Percentiles rank a stretch among this genome's conserved stretches.
Conservation (phyloP, 805 yeast genomes). For the Schizosaccharomyces japonicus region DNA sequence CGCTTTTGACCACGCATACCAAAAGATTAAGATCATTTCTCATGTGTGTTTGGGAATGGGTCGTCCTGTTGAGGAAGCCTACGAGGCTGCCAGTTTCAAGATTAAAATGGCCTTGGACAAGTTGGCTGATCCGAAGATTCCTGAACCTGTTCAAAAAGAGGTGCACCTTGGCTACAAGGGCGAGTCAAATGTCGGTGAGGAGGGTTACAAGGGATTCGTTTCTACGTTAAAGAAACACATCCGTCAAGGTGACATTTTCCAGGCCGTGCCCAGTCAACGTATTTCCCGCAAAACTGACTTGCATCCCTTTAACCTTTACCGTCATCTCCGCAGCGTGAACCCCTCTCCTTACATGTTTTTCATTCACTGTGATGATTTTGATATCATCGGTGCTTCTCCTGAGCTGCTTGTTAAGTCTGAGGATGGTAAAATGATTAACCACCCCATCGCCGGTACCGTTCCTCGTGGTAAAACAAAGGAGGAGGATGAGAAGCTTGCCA, state of each 20-base stretch:
- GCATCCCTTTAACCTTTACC: constrained; percentile 89
- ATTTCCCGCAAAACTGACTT: constrained; percentile 83
- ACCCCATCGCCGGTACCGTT: constrained; percentile 95
- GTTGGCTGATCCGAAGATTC: constrained; percentile 17
- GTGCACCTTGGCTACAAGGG: constrained; percentile 33
- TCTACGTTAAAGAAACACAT: constrained; percentile 53
- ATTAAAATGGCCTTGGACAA: constrained; percentile 27
- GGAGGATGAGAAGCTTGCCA: constrained; percentile 73
- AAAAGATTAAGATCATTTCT: constrained; percentile 71
- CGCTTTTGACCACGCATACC: constrained; percentile 85
- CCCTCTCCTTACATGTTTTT: constrained; percentile 95
- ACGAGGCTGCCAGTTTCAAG: constrained; percentile 32
- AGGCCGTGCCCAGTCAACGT: constrained; percentile 95
- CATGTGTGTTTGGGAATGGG: constrained; percentile 19
- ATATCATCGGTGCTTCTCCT: constrained; percentile 92
- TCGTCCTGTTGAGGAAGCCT: constrained; percentile 29
- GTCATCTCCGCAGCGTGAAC: constrained; percentile 82
- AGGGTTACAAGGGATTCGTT: constrained; percentile 77
- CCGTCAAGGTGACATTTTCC: constrained; percentile 77
- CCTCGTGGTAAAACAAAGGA: constrained; percentile 71
- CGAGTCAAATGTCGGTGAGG: constrained; percentile 74
- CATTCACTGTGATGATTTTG: constrained; percentile 70
- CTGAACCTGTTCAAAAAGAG: constrained; percentile 51
- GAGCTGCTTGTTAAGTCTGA: constrained; percentile 76
- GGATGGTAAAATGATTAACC: constrained; percentile 59